Conservation (phyloP, 257 asterid genomes). For the Prunella vulgaris region DNA sequence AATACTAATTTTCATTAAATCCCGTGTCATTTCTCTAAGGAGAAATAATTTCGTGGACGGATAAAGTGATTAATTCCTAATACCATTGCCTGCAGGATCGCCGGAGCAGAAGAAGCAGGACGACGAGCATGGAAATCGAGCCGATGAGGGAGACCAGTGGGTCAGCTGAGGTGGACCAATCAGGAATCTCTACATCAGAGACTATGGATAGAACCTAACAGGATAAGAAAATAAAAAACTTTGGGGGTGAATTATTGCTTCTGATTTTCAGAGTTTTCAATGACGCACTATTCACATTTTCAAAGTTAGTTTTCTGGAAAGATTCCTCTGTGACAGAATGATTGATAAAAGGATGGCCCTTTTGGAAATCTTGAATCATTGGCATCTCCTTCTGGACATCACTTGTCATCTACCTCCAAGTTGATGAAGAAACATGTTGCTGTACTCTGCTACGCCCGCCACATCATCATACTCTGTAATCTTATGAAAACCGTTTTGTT, state of each 20-base stretch:
- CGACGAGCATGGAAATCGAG: constrained; percentile 71
- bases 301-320: constrained; percentile 35
- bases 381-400: constrained; percentile 30
- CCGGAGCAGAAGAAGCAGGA: constrained; percentile 55
- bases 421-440: constrained; percentile 22
- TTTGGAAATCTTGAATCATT: constrained; percentile 32
- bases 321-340: constrained; percentile 44
- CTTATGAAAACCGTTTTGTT: constrained; percentile 23
- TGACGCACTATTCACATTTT: constrained; percentile 31
- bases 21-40: no score
- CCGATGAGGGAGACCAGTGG: constrained; percentile 50
- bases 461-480: constrained; percentile 16
- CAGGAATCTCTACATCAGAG: constrained; percentile 44
- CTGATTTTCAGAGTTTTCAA: constrained; percentile 25
- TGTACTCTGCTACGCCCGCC: no score
- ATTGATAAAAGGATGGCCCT: constrained; percentile 25
- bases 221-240: constrained; percentile 10
- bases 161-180: constrained; percentile 41
- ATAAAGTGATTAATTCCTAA: no score
- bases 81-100: constrained; percentile 49
- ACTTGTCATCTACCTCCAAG: constrained; percentile 32
- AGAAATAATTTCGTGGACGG: no score
- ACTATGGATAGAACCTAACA: constrained; percentile 43
- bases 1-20: no score
- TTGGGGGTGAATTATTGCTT: constrained; percentile 24